Base-by-base conservation (phyloP, 352 stramenopile species). In the Phytophthora tubulina region DNA sequence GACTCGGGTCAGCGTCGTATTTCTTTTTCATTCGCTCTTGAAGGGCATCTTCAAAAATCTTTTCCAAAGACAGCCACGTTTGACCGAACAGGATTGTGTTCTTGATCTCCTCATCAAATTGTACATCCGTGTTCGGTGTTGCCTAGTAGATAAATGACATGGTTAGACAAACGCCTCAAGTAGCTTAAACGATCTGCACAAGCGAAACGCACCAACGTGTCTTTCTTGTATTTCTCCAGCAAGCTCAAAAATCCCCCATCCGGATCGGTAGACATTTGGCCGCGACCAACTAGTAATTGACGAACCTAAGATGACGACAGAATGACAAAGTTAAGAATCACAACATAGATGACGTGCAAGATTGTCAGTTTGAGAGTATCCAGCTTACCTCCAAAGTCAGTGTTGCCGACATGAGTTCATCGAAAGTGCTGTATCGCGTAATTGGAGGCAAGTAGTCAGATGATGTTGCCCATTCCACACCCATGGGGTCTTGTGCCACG, bases 361-460 rank as follows among this genome's bases (percentile, higher is more conserved):
- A 31, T 33, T 8, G 17, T 31, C 46, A 33, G 2, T 6, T 49
- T 48, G 35, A n/a, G 6, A 63, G 39, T 63, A 42, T 58, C 46
- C 14, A 15, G n/a, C 70, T 63, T 72, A 91, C 86, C 79, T 97
- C 90, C 8, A 97, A 74, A 14, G 90, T 97, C 45, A 97, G 60
- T 13, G 90, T 97, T 11, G 90, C 90, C 10, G 89, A 96, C 88
- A 97, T 97, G 55, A 96, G 80, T 74, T 97, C 90, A 79, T 97
- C 90, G 42, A 97, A 97, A 33, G 90, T 97, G 63, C 88, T 95
- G 75, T 96, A 95, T 0, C 90, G 86, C 21, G 88, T 96, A 64
- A 97, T 97, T 8, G 88, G 74, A 4, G 90, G 90, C 6, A 96
- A 49, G 33, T 91, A 81, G 59, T 96, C 90, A 0, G 75, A 82